These are phyloP conservation scores for Exophiala spinifera DNA, from an alignment of 2,329 filamentous ascomycete species.

Conservation along the genomic window DNA sequence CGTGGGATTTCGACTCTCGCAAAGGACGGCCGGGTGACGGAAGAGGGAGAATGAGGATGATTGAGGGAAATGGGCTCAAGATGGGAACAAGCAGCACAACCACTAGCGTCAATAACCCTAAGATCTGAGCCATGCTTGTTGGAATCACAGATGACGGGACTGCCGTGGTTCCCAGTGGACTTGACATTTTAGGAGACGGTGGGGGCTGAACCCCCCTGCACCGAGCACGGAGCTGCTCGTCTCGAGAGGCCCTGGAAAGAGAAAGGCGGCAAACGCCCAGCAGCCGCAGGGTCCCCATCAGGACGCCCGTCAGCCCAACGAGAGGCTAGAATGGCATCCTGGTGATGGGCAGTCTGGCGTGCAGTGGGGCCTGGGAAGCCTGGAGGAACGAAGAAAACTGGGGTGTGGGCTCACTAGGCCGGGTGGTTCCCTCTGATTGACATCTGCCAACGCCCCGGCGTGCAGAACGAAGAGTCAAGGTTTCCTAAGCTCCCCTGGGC, in stretches of 20 bases:
- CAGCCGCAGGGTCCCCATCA: background rate
- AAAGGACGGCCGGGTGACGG: background rate
- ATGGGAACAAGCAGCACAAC: conserved; percentile 1
- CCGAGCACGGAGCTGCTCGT: background rate
- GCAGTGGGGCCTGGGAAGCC: background rate
- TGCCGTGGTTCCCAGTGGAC: background rate
- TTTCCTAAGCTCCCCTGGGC: background rate
- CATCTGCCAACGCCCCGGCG: background rate
- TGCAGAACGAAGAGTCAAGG: background rate
- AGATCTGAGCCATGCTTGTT: conserved; percentile 3
- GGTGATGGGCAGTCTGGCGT: background rate
- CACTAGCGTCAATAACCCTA: conserved; percentile 1
- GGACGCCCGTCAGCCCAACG: background rate
- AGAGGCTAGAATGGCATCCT: background rate
- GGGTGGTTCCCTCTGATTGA: conserved; percentile 3
- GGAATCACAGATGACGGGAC: conserved; percentile 4
- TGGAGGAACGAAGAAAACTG: background rate
- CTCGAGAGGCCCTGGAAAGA: background rate
- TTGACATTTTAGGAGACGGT: background rate
- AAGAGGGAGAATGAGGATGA: background rate
- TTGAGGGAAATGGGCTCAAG: background rate
- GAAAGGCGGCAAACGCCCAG: background rate
- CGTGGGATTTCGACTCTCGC: background rate
- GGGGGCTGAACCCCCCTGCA: background rate
- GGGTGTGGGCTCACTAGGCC: background rate